These are phyloP conservation scores for Tolypocladium amazonense DNA, from an alignment of 2,329 filamentous ascomycete genomes.

Conservation along the genomic window DNA sequence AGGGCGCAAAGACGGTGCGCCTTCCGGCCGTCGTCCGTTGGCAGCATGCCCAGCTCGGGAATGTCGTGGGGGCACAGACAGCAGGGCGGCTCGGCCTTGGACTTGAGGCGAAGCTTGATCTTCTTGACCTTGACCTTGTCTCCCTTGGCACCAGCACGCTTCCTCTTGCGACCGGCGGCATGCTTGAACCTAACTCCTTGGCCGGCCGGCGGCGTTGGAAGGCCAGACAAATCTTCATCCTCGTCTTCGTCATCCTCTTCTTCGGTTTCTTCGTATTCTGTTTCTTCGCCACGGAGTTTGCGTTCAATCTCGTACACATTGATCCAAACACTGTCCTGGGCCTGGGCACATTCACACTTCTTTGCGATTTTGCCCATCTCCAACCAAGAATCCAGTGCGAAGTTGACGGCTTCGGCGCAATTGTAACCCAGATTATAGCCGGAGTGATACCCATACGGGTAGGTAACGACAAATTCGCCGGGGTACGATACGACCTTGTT, in stretches of 20 bases:
- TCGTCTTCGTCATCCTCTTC: conserved; percentile 57
- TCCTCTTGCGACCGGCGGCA: conserved; percentile 51
- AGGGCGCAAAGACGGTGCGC: conserved; percentile 83
- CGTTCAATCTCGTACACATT: conserved; percentile 94
- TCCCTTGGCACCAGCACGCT: conserved; percentile 22
- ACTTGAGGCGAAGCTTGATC: conserved; percentile 66
- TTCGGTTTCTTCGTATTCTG: conserved; percentile 65
- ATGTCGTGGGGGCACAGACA: conserved; percentile 88
- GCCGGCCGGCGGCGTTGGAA: conserved; percentile 70
- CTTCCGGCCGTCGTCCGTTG: conserved; percentile 77
- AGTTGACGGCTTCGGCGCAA: conserved; percentile 97
- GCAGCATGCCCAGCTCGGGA: conserved; percentile 67
- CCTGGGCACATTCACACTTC: conserved; percentile 89
- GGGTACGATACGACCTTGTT: conserved; percentile 94
- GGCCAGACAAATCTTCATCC: conserved; percentile 51
- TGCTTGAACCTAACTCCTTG: conserved; percentile 58
- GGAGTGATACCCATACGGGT: conserved; percentile 96
- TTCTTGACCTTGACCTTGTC: conserved; percentile 58
- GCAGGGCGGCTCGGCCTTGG: conserved; percentile 67
- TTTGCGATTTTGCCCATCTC: conserved; percentile 93
- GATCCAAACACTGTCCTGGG: conserved; percentile 96
- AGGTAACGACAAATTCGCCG: conserved; percentile 96
- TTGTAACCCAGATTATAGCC: conserved; percentile 98
- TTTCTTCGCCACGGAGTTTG: conserved; percentile 80
- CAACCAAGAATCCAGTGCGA: conserved; percentile 89